These are phyloP conservation scores for Dactylellina parvicollis DNA, from an alignment of 2,329 filamentous ascomycete genomes.

Conservation along the genomic window DNA sequence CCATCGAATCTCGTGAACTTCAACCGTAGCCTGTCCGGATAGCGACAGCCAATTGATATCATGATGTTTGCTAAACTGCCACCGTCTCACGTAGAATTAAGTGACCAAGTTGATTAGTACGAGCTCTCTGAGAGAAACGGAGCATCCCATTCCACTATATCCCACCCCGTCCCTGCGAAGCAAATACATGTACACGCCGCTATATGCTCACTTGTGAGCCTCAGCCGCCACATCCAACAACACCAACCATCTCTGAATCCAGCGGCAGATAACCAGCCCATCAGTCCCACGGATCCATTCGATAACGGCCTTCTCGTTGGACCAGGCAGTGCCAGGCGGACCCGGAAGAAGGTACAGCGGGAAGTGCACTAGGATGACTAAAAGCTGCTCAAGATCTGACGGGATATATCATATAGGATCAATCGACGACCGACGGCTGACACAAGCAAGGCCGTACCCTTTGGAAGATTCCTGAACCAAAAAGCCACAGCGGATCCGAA, in stretches of 20 bases:
- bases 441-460: not conserved
- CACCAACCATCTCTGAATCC: constrained; percentile 5
- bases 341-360: constrained; percentile 3
- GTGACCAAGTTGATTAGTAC: constrained; percentile 11
- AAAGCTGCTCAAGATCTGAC: not conserved
- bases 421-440: not conserved
- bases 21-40: constrained; percentile 4
- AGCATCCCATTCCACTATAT: not conserved
- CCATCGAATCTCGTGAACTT: constrained; percentile 21
- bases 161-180: not conserved
- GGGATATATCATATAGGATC: not conserved
- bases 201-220: constrained; percentile 13
- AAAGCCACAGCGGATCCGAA: constrained; percentile 49
- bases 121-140: constrained; percentile 1
- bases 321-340: constrained; percentile 1
- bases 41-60: not conserved
- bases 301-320: constrained; percentile 1
- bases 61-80: constrained; percentile 17
- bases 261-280: not conserved
- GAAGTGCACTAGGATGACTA: not conserved
- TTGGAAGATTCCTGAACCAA: constrained; percentile 31
- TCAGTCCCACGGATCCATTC: constrained; percentile 1
- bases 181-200: not conserved
- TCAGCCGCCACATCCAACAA: constrained; percentile 33
- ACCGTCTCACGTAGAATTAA: constrained; percentile 35